Percentiles rank a stretch among this genome's conserved stretches.
Conservation (phyloP, 495 filamentous ascomycete species). For the Xylaria bambusicola region DNA sequence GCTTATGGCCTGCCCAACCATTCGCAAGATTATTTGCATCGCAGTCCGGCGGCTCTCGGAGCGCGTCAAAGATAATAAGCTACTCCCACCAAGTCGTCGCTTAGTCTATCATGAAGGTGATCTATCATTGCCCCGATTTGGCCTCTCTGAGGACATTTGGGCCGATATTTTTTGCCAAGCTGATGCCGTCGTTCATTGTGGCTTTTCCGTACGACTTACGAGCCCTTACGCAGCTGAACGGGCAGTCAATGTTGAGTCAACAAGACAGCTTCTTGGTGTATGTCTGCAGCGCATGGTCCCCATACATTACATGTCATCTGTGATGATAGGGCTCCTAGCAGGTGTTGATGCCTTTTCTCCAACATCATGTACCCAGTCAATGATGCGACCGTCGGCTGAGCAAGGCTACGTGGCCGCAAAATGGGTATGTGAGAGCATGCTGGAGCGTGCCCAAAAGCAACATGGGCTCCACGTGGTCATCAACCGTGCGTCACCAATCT, state of each 20-base stretch:
- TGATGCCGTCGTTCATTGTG: conserved; percentile 54
- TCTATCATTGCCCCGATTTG: conserved; percentile 41
- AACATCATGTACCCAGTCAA: background rate
- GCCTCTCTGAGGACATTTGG: conserved; percentile 32
- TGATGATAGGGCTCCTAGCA: background rate
- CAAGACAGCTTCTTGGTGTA: conserved; percentile 43
- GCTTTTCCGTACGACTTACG: conserved; percentile 52
- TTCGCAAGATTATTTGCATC: conserved; percentile 21
- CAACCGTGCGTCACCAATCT: conserved; percentile 33
- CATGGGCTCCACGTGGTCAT: conserved; percentile 19
- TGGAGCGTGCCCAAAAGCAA: no score
- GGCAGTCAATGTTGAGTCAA: conserved; percentile 46
- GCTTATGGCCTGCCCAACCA: background rate
- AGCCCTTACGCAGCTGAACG: conserved; percentile 49
- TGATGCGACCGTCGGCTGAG: background rate
- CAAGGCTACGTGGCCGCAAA: background rate
- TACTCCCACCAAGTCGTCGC: background rate
- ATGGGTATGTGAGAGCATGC: background rate
- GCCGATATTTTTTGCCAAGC: conserved; percentile 26
- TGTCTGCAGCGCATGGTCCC: conserved; percentile 38
- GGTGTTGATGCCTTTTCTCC: background rate
- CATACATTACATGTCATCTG: conserved; percentile 54
- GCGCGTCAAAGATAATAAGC: background rate
- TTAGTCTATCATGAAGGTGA: conserved; percentile 37
- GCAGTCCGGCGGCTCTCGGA: background rate